Evolutionary conservation across 2,329 filamentous ascomycete genomes (phyloP), one percentile per base, ranked within the genome.

Genomic region (Davidsoniella australis): DNA sequence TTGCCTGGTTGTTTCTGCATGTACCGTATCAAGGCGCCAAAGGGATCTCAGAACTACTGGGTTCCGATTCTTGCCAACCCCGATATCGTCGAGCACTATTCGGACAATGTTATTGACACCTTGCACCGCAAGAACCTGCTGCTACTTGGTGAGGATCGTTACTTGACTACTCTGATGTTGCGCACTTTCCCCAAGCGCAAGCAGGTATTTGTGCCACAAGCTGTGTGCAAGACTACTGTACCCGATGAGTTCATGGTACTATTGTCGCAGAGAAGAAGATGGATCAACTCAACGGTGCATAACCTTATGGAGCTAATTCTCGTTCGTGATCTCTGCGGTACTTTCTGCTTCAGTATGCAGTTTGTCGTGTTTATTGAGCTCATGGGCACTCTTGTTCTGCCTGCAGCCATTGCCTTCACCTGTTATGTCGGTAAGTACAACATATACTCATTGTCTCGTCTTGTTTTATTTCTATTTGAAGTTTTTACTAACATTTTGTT

Each of bases 271-370:
- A 80, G 91, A 59, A 84, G 91, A 64, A 80, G 91, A 64, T 98
- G 91, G 91, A 98, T 98, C 68, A 98, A 98, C 75, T 94, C 86
- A 63, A 98, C 91, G 4, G 83, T 98, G 45, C 91, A 98, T 71
- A 98, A 98, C 62, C 71, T 98, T 41, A 95, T 98, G 85, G 91
- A 98, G 65, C 76, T 98, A 53, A 80, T 96, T 47, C 76, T 98
- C 33, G 93, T 98, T 41, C 79, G 88, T 55, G 91, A 98, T 68
- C 76, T 98, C 14, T 98, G 91, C 61, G 91, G 91, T 56, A 98
- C 91, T 2, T 98, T 98, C 70, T 98, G 93, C 71, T 98, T 98
- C 72, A 94, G 86, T 65, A 98, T 98, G 91, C 91, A 98, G 66
- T 98, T 98, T 62, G 82, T 98, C 56, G 82, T 98, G 55, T 94